These are phyloP conservation scores for Hypoxylon crocopeplum DNA, from an alignment of 495 filamentous ascomycete species.

Conservation along the genomic window DNA sequence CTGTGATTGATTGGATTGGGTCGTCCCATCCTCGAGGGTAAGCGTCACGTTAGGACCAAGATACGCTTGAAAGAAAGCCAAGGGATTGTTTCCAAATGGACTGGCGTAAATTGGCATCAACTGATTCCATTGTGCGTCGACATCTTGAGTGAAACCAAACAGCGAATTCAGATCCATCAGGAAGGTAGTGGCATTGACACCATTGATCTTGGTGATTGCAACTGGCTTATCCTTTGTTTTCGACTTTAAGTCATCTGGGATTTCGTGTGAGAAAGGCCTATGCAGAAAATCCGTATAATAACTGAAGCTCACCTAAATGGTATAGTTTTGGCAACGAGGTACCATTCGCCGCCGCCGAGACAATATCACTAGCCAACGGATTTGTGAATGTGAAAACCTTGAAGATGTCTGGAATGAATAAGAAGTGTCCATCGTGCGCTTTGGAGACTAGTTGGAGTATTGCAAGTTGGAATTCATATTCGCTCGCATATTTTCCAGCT, in stretches of 20 bases:
- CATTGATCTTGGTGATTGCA: conserved; percentile 42
- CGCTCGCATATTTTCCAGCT: conserved; percentile 48
- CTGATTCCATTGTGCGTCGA: conserved; percentile 44
- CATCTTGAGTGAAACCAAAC: conserved; percentile 40
- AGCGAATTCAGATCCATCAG: conserved; percentile 26
- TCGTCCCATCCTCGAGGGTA: conserved; percentile 20
- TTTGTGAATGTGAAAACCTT: conserved; percentile 40
- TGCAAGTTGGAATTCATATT: conserved; percentile 60
- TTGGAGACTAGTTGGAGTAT: conserved; percentile 48
- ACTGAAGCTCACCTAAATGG: conserved; percentile 31
- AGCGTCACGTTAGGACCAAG: conserved; percentile 33
- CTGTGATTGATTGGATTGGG: neutral
- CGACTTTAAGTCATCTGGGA: conserved; percentile 8
- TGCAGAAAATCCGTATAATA: neutral
- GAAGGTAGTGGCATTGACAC: conserved; percentile 36
- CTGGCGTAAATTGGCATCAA: conserved; percentile 24
- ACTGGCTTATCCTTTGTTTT: neutral
- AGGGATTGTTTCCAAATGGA: conserved; percentile 4
- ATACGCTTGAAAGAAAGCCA: conserved; percentile 20
- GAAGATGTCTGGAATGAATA: conserved; percentile 37
- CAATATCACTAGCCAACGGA: conserved; percentile 31
- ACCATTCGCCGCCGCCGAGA: conserved; percentile 43
- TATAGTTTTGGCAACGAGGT: conserved; percentile 41
- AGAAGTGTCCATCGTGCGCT: conserved; percentile 60
- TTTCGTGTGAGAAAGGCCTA: conserved; percentile 2